Evolutionary conservation across 2,329 filamentous ascomycete species (phyloP).

Genomic region (Colletotrichum melonis): DNA sequence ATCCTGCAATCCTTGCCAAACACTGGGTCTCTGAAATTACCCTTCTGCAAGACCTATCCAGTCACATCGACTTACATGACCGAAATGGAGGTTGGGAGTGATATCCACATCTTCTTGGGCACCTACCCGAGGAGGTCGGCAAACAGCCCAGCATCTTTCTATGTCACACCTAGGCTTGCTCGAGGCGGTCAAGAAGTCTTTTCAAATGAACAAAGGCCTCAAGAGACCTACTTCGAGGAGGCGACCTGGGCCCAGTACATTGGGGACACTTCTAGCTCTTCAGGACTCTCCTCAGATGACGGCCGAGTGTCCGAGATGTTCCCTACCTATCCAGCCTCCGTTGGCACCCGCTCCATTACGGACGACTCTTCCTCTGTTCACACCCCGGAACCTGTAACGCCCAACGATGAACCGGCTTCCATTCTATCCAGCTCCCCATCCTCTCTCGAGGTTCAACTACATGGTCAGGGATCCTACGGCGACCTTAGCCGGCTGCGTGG

Average conservation of each 20-base stretch:
- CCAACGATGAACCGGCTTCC: not conserved
- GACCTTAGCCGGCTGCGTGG: not conserved
- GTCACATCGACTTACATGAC: constrained; percentile 1
- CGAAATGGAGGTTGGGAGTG: constrained; percentile 15
- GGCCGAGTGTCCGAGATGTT: not conserved
- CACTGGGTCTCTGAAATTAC: not conserved
- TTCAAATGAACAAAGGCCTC: not conserved
- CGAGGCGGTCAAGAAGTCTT: too few relatives aligned
- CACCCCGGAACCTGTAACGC: not conserved
- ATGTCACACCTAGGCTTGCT: not conserved
- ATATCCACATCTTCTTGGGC: constrained; percentile 5
- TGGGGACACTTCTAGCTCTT: not conserved
- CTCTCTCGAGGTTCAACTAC: not conserved
- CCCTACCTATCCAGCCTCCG: not conserved
- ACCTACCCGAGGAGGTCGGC: not conserved
- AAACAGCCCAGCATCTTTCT: not conserved
- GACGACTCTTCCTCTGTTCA: constrained; percentile 5
- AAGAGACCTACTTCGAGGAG: not conserved
- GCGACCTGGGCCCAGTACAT: not conserved
- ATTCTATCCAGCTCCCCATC: not conserved
- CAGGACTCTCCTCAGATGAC: not conserved
- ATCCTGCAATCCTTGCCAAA: constrained; percentile 10
- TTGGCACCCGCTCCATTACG: not conserved
- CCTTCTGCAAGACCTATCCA: constrained; percentile 9
- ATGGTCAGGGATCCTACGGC: not conserved